phyloP scores from a whole-genome alignment of 2,329 filamentous ascomycete species.

The Fusarium praegraminearum region DNA sequence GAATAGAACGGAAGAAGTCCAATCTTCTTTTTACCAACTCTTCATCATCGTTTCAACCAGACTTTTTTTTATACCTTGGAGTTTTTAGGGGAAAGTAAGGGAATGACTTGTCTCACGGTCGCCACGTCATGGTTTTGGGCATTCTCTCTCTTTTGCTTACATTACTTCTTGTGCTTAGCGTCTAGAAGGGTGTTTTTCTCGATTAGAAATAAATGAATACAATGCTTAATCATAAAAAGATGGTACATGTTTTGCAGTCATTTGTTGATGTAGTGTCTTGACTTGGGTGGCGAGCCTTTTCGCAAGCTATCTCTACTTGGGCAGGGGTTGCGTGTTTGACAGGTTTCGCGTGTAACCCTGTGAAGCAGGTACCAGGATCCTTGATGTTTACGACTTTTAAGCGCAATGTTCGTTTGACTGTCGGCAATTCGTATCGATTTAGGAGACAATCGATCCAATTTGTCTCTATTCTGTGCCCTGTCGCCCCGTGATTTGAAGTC shows the following conservation, averaged over 20 bases:
- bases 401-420: neutral
- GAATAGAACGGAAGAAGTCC: constrained; percentile 21
- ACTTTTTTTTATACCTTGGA: constrained; percentile 19
- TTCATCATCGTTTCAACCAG: neutral
- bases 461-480: neutral
- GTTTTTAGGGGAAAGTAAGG: constrained; percentile 3
- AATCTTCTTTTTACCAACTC: constrained; percentile 2
- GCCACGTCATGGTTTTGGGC: constrained; percentile 16
- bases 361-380: neutral
- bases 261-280: neutral
- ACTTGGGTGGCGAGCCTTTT: neutral
- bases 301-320: constrained; percentile 11
- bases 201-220: constrained; percentile 13
- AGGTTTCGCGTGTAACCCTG: neutral
- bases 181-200: constrained; percentile 15
- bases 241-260: neutral
- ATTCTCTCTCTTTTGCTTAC: constrained; percentile 2
- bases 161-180: constrained; percentile 22
- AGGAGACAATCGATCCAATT: neutral
- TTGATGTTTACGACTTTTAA: neutral
- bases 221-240: neutral
- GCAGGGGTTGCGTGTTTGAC: neutral
- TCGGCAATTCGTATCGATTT: no score
- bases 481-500: neutral
- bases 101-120: constrained; percentile 11